A percentile compares a stretch with the other conserved stretches of the same genome.
These are phyloP conservation scores for Brachypodium distachyon DNA, from an alignment of 202 grass and related monocot genomes.

Conservation along the genomic window DNA sequence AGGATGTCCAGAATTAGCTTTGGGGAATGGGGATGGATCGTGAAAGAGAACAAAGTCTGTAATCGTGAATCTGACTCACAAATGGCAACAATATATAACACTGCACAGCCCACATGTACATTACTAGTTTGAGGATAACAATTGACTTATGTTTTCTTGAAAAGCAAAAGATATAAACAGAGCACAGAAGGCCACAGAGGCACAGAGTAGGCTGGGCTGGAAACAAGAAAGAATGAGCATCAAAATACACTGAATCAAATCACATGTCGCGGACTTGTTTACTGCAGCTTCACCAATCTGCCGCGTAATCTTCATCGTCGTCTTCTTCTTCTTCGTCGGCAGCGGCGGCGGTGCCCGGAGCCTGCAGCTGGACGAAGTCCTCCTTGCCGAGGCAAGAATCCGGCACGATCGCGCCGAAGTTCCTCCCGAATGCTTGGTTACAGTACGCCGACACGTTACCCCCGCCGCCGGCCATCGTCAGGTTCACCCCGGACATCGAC, in stretches of 20 bases:
- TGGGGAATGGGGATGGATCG: no score
- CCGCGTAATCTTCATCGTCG: not conserved
- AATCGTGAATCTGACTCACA: not conserved
- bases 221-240: no score
- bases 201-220: no score
- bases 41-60: not conserved
- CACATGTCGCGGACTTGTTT: no score
- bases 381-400: conserved; percentile 37
- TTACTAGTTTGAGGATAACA: no score
- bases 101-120: not conserved
- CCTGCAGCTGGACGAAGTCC: conserved; percentile 5
- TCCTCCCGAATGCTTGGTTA: conserved; percentile 38
- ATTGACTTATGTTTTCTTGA: no score
- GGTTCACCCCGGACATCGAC: conserved; percentile 38
- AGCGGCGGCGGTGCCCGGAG: not conserved
- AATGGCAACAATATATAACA: not conserved
- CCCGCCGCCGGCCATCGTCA: conserved; percentile 28
- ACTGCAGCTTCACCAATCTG: not conserved
- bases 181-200: no score
- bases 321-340: not conserved
- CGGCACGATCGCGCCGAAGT: conserved; percentile 30
- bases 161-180: no score
- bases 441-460: conserved; percentile 29
- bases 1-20: conserved; percentile 1
- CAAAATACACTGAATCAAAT: no score